Evolutionary conservation across 192 early-diverging fungal genomes (phyloP), one percentile per base, ranked within the genome.

Genomic region (Rhizophlyctis rosea): DNA sequence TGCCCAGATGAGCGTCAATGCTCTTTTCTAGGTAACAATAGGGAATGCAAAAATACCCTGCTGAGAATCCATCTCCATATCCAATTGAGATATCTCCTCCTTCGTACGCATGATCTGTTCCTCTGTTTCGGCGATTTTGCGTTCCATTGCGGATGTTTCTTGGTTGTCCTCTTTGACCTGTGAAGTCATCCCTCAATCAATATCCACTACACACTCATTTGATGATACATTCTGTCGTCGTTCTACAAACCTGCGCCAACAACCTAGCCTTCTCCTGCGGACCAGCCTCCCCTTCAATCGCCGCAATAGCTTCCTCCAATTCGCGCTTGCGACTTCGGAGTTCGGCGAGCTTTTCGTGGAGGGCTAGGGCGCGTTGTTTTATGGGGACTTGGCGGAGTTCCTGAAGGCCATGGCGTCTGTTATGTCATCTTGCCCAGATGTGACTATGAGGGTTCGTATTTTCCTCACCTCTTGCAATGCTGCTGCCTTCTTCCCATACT

Each of bases 61-160:
- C 4, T 51, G 27, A 32, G 77, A 55, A 54, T 84, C 82, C 18
- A 75, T 35, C 48, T 76, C 77, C 48, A 73, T 73, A 50, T 79
- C 76, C 27, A 78, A 50, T 50, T 78, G 75, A 2, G 71, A 66
- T 13, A 81, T 47, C 27, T 71, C 33, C 58, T 81, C 81, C 44
- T 80, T 82, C 18, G 76, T 30, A 47, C 51, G 56, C 16, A 47
- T 44, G 16, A 73, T 55, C 39, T 81, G 72, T 39, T 76, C 76
- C 49, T 83, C 79, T 9, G 83, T 55, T 36, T 83, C 81, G 7
- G 60, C 31, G 52, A 81, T 70, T 49, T 76, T 77, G 32, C 81
- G 49, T 55, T 86, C 84, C 83, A 85, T 85, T 18, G 69, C 83
- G 4, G 81, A 74, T 28, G 81, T 81, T 59, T 85, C 83, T 32